Percentiles rank a stretch among this genome's conserved stretches.
These are phyloP conservation scores for Simmondsia chinensis DNA, from an alignment of 148 eudicot species.

Conservation along the genomic window DNA sequence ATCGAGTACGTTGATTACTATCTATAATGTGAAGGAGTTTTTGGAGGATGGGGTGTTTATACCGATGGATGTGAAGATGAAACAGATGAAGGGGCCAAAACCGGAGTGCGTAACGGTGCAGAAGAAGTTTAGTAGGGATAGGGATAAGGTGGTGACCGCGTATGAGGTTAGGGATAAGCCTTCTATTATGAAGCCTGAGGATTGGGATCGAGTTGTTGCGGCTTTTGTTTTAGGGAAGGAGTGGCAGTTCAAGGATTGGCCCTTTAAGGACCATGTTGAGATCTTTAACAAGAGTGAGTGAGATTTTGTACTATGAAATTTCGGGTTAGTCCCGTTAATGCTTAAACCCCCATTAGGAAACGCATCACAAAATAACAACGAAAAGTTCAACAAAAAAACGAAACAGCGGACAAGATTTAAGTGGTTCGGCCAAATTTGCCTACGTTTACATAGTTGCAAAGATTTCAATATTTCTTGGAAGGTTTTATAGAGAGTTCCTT, in stretches of 20 bases:
- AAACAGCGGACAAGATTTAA: too few species aligned
- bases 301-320: background rate
- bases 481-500: too few species aligned
- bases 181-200: slow-evolving; percentile 66
- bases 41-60: slow-evolving; percentile 89
- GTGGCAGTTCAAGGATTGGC: slow-evolving; percentile 98
- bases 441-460: too few species aligned
- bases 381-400: too few species aligned
- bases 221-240: slow-evolving; percentile 92
- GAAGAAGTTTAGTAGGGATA: slow-evolving; percentile 94
- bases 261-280: slow-evolving; percentile 86
- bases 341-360: too few species aligned
- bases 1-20: slow-evolving; percentile 73
- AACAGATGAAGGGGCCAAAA: slow-evolving; percentile 76
- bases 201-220: slow-evolving; percentile 96
- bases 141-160: slow-evolving; percentile 65
- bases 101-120: slow-evolving; percentile 95
- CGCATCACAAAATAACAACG: too few species aligned
- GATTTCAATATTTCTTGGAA: too few species aligned
- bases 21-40: slow-evolving; percentile 93
- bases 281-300: slow-evolving; percentile 69
- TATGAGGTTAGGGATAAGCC: slow-evolving; percentile 98
- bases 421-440: too few species aligned
- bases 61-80: slow-evolving; percentile 77
- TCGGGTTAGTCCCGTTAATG: too few species aligned